A percentile compares a stretch with the other conserved stretches of the same genome.
phyloP scores from a whole-genome alignment of 2,329 filamentous ascomycete species.

The Geosmithia flava region DNA sequence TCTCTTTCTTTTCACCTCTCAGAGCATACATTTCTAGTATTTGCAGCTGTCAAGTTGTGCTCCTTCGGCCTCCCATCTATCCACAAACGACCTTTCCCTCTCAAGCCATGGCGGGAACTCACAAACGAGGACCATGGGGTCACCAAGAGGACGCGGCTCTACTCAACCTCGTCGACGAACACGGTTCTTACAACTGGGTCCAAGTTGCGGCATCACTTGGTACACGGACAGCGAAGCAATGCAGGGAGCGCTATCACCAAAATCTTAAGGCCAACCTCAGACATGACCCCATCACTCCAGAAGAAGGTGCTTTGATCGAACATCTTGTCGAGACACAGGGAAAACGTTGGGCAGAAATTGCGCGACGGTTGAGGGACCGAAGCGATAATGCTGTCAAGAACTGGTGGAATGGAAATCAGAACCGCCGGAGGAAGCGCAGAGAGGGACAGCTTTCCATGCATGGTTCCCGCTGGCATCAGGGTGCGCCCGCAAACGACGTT shows the following conservation, averaged over 20 bases:
- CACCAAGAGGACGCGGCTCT: constrained; percentile 62
- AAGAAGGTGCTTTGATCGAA: constrained; percentile 65
- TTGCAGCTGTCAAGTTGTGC: too few relatives aligned
- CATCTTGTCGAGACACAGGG: constrained; percentile 65
- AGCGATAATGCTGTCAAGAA: constrained; percentile 97
- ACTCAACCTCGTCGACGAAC: constrained; percentile 54
- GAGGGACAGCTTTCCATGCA: neutral
- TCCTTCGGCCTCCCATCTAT: neutral
- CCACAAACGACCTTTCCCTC: neutral
- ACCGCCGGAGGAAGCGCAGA: constrained; percentile 33
- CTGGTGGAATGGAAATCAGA: constrained; percentile 94
- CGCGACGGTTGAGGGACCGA: constrained; percentile 65
- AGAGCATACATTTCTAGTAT: too few relatives aligned
- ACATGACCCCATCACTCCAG: constrained; percentile 58
- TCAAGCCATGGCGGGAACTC: neutral
- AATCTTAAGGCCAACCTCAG: constrained; percentile 72
- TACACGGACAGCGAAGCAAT: constrained; percentile 83
- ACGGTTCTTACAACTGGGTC: constrained; percentile 82
- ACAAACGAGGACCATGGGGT: constrained; percentile 67
- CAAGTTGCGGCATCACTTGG: constrained; percentile 65
- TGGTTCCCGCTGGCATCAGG: neutral
- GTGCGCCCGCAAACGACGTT: neutral
- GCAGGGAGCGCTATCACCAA: constrained; percentile 86
- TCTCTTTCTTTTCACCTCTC: too few relatives aligned
- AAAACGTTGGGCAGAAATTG: constrained; percentile 89